phyloP scores from a whole-genome alignment of 345 rosid genomes.

The Melastoma malabathricum region DNA sequence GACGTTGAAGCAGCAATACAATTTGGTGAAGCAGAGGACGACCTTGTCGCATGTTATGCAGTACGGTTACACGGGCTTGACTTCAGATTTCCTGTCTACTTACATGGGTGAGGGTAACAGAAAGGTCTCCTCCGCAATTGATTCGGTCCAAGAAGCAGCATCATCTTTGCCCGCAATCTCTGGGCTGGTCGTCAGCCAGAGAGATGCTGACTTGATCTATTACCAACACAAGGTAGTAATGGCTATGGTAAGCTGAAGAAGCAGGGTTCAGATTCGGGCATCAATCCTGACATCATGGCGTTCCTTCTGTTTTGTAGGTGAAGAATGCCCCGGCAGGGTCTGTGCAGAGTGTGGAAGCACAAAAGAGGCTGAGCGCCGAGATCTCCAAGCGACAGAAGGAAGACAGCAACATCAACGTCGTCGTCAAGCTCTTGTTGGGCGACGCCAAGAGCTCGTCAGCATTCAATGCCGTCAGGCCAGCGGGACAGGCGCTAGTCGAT shows the following conservation, averaged over 20 bases:
- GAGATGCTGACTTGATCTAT: slow-evolving; percentile 29
- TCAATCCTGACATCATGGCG: too few species aligned
- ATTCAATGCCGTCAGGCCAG: slow-evolving; percentile 11
- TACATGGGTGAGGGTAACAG: slow-evolving; percentile 31
- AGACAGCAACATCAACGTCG: slow-evolving; percentile 23
- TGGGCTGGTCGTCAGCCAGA: slow-evolving; percentile 8
- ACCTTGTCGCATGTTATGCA: slow-evolving; percentile 43
- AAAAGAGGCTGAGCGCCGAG: slow-evolving; percentile 14
- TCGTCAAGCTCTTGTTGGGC: slow-evolving; percentile 15
- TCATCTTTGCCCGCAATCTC: not conserved
- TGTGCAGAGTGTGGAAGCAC: slow-evolving; percentile 26
- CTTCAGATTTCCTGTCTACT: slow-evolving; percentile 13
- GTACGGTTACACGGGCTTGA: slow-evolving; percentile 27
- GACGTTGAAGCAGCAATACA: slow-evolving; percentile 36
- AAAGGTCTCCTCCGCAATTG: slow-evolving; percentile 2
- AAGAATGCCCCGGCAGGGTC: slow-evolving; percentile 23
- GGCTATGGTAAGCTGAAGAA: too few species aligned
- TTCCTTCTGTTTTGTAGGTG: slow-evolving; percentile 14
- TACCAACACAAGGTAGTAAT: slow-evolving; percentile 10
- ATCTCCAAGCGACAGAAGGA: slow-evolving; percentile 17
- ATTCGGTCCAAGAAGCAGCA: not conserved
- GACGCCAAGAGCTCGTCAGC: slow-evolving; percentile 3
- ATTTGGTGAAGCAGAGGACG: slow-evolving; percentile 31
- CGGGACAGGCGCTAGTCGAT: slow-evolving; percentile 23
- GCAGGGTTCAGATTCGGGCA: too few species aligned